Conservation (phyloP, 225 moss, liverwort and hornwort genomes). For the Lunularia cruciata region DNA sequence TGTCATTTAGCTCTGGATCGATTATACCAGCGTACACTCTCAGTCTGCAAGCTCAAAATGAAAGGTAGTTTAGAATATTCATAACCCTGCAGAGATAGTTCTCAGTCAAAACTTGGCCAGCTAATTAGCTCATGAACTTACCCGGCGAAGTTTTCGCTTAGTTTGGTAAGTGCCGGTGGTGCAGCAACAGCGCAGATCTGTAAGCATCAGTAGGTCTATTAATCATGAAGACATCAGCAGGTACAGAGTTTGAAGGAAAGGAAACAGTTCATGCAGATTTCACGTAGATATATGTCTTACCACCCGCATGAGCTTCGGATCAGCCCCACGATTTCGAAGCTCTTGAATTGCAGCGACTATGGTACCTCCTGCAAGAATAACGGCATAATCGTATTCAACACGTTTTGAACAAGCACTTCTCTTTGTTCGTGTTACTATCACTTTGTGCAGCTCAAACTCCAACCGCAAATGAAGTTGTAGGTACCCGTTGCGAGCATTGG, state of each 20-base stretch:
- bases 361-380: slow-evolving; percentile 61
- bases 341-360: slow-evolving; percentile 93
- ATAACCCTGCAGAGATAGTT: not conserved
- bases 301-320: slow-evolving; percentile 81
- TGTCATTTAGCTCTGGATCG: slow-evolving; percentile 73
- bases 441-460: no score
- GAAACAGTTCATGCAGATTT: no score
- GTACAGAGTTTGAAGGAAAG: not conserved
- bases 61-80: not conserved
- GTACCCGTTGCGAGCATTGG: slow-evolving; percentile 98
- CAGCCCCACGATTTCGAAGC: slow-evolving; percentile 68
- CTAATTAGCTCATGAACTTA: slow-evolving; percentile 18
- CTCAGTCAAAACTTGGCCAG: not conserved
- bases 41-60: slow-evolving; percentile 46
- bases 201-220: no score
- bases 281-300: slow-evolving; percentile 44
- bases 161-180: slow-evolving; percentile 73
- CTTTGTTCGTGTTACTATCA: no score
- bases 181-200: slow-evolving; percentile 91
- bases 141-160: slow-evolving; percentile 93
- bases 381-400: not conserved
- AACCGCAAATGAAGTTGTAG: not conserved
- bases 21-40: slow-evolving; percentile 78
- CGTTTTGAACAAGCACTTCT: no score
- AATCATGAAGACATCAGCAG: not conserved